Evolutionary conservation across 1,284 basidiomycete genomes (phyloP), one percentile per base, ranked within the genome.

Genomic region (Coriolopsis trogii): DNA sequence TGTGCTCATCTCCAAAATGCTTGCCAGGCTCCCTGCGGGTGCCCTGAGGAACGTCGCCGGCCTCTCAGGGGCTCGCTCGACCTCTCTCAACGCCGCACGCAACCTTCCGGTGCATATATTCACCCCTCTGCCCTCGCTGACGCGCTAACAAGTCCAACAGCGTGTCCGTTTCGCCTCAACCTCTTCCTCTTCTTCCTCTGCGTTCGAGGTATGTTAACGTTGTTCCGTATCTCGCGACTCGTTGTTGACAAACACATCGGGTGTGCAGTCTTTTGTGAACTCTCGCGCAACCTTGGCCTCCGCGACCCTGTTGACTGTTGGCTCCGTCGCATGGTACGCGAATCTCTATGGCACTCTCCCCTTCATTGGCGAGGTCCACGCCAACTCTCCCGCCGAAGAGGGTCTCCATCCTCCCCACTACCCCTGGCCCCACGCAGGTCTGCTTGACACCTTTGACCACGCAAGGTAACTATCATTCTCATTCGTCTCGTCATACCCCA

Each of bases 251-350:
- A 25, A 50, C 36, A 13, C 5, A 13, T 8, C 20, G 18, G 31
- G 15, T 25, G 1, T 24, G 21, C 55, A 78, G 79, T 71, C 79
- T 31, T 67, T 79, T 55, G 52, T 88, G 61, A 81, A 81, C 62
- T 96, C 94, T 53, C 88, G 87, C 64, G 79, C 89, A 46, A 85
- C 93, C 38, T 79, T 95, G 53, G 81, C 84, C 55, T 87, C 89
- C 52, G 85, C 89, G 57, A 87, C 93, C 40, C 78, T 89, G 57
- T 75, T 91, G 68, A 85, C 95, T 43, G 90, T 80, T 59, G 95
- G 96, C 55, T 90, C 95, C 36, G 81, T 96, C 70, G 93, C 93
- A 51, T 96, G 93, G 93, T 99, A 99, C 81, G 88, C 91, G 65
- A 90, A 96, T 72, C 82, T 96, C 51, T 98, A 94, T 72, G 97